Conservation (phyloP, 2,329 filamentous ascomycete species). For the Colletotrichum brevisporum region DNA sequence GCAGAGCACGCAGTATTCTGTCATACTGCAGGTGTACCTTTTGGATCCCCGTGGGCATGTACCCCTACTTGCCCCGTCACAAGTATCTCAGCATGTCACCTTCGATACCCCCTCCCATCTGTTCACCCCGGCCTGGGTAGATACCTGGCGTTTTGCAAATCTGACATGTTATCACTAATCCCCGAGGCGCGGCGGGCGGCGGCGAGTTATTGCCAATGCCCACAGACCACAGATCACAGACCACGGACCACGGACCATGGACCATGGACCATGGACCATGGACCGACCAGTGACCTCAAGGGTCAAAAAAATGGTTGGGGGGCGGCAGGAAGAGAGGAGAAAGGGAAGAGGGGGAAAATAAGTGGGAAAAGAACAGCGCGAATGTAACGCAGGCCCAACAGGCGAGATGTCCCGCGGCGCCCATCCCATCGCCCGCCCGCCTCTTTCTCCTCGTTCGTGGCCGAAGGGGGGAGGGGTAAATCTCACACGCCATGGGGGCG, state of each 20-base stretch:
- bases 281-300: constrained; percentile 13
- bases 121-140: too few relatives aligned
- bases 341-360: constrained; percentile 17
- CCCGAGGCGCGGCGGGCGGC: constrained; percentile 35
- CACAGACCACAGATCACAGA: constrained; percentile 26
- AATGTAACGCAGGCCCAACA: constrained; percentile 39
- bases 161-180: constrained; percentile 35
- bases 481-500: constrained; percentile 9
- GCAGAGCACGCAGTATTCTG: constrained; percentile 31
- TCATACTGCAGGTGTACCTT: constrained; percentile 22
- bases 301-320: constrained; percentile 6
- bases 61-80: constrained; percentile 3
- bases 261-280: too few relatives aligned
- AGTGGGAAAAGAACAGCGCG: constrained; percentile 32
- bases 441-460: constrained; percentile 12
- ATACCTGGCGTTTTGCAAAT: constrained; percentile 30
- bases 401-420: constrained; percentile 34
- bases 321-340: constrained; percentile 22
- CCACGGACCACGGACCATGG: too few relatives aligned
- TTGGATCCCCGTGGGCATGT: background rate
- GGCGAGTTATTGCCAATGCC: constrained; percentile 23
- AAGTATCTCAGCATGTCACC: too few relatives aligned
- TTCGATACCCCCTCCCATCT: too few relatives aligned
- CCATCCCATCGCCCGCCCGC: constrained; percentile 20
- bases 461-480: constrained; percentile 18